Percentiles rank a stretch among this genome's conserved stretches.
Conservation (phyloP, 768 basidiomycete species). For the Amanita muscaria region DNA sequence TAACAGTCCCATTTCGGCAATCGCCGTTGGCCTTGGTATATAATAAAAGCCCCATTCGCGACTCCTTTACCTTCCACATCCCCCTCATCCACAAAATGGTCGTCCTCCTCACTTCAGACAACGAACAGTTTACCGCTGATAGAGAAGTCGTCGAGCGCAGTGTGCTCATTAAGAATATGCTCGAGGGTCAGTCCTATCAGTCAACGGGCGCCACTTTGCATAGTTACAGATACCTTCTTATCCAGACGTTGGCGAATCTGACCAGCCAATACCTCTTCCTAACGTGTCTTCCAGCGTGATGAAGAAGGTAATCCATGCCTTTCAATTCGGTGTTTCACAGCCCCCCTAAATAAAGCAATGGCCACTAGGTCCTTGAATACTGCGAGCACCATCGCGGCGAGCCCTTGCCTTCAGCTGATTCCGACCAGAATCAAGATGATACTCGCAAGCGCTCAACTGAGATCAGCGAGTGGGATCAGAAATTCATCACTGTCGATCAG, state of each 20-base stretch:
- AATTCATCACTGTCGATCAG: conserved; percentile 97
- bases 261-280: conserved; percentile 90
- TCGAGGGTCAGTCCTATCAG: conserved; percentile 63
- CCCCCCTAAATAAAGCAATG: neutral
- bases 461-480: conserved; percentile 98
- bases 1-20: conserved; percentile 24
- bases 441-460: conserved; percentile 97
- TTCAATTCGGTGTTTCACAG: neutral
- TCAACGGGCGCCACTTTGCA: conserved; percentile 10
- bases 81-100: conserved; percentile 42
- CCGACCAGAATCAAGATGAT: conserved; percentile 81
- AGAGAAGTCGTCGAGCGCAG: conserved; percentile 92
- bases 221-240: conserved; percentile 12
- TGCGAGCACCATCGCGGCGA: conserved; percentile 98
- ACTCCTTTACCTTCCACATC: conserved; percentile 9
- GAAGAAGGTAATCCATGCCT: conserved; percentile 62
- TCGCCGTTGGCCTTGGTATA: conserved; percentile 28
- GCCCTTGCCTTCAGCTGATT: conserved; percentile 81
- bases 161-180: conserved; percentile 99
- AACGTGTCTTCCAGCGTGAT: conserved; percentile 89
- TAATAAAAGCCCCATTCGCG: too few relatives aligned
- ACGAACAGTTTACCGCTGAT: conserved; percentile 89
- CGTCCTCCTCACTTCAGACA: conserved; percentile 88
- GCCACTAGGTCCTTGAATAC: conserved; percentile 84
- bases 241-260: conserved; percentile 87